These are phyloP conservation scores for Debaryomyces coudertii DNA, from an alignment of 1,139 yeast genomes.

Conservation along the genomic window DNA sequence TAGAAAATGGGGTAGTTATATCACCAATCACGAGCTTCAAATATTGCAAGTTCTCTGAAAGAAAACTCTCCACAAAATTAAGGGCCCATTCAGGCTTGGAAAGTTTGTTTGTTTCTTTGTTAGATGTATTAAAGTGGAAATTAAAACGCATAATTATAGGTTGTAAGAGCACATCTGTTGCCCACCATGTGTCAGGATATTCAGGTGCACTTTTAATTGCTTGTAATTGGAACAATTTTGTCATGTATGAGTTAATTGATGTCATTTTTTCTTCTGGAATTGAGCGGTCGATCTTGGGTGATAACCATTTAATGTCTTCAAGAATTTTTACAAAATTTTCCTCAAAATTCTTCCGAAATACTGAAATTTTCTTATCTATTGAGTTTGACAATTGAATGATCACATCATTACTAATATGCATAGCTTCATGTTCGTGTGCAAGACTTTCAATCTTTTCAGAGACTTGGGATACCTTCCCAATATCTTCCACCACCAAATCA, in stretches of 20 bases:
- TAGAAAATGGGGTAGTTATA: slow-evolving; percentile 25
- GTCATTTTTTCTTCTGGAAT: neutral
- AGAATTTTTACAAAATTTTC: neutral
- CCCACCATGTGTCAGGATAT: slow-evolving; percentile 58
- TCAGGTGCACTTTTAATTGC: slow-evolving; percentile 32
- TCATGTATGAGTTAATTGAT: slow-evolving; percentile 9
- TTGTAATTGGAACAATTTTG: slow-evolving; percentile 41
- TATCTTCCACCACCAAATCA: slow-evolving; percentile 4
- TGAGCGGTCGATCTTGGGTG: slow-evolving; percentile 9
- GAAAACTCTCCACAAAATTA: slow-evolving; percentile 53
- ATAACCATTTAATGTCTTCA: slow-evolving; percentile 22
- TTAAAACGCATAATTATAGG: slow-evolving; percentile 66
- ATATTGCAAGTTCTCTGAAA: slow-evolving; percentile 45
- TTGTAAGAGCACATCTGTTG: slow-evolving; percentile 56
- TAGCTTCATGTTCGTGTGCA: neutral
- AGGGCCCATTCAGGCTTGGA: slow-evolving; percentile 86
- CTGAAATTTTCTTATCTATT: slow-evolving; percentile 4
- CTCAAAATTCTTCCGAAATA: slow-evolving; percentile 3
- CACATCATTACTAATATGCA: neutral
- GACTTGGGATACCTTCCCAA: neutral
- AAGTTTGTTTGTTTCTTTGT: slow-evolving; percentile 64
- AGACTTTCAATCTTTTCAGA: slow-evolving; percentile 1
- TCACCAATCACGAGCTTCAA: slow-evolving; percentile 38
- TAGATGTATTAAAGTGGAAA: slow-evolving; percentile 67
- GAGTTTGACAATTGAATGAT: neutral